phyloP scores from a whole-genome alignment of 768 basidiomycete genomes.

The Tricholoma flavovirens region DNA sequence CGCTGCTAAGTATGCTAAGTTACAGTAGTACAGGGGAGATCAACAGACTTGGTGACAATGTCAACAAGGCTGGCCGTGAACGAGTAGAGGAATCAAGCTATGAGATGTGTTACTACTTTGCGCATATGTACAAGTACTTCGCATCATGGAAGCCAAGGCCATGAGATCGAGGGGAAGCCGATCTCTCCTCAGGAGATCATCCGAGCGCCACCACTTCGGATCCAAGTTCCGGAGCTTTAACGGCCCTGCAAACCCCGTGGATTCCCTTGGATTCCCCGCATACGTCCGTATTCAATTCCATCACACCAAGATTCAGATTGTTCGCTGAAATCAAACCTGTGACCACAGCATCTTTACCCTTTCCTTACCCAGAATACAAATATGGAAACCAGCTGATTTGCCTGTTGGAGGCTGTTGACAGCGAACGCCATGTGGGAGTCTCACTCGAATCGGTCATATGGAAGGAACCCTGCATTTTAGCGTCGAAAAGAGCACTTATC shows the following conservation, averaged over 20 bases:
- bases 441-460: neutral
- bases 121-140: neutral
- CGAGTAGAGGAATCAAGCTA: no score
- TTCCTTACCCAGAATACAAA: no score
- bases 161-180: neutral
- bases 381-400: neutral
- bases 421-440: neutral
- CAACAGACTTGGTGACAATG: neutral
- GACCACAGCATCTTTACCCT: neutral
- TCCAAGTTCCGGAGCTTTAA: neutral
- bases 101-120: no score
- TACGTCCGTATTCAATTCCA: neutral
- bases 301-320: neutral
- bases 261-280: neutral
- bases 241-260: no score
- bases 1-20: no score
- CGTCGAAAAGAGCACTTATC: neutral
- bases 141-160: neutral
- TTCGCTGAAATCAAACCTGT: neutral
- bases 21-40: neutral
- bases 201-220: neutral
- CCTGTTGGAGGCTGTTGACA: neutral
- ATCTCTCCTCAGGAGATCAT: neutral
- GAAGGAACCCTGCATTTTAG: neutral
- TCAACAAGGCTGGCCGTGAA: no score